Percentiles rank a stretch among this genome's conserved stretches.
Evolutionary conservation across 2,329 filamentous ascomycete genomes (phyloP).

Genomic region (Colletotrichum aenigma): DNA sequence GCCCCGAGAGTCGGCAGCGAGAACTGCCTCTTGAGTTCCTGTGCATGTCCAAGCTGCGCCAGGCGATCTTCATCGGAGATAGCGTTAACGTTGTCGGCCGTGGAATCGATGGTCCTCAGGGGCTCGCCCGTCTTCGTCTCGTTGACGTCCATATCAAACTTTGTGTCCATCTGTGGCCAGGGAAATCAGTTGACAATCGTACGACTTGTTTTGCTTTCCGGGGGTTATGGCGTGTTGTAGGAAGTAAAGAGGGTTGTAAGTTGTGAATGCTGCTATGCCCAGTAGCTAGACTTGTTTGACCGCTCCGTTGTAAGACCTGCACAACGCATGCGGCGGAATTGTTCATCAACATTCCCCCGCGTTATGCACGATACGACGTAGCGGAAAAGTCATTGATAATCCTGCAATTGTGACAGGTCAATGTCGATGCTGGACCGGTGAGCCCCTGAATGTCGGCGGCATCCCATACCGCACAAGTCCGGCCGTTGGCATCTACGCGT

Average conservation of each 20-base stretch:
- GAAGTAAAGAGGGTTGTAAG: background rate
- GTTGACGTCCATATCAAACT: background rate
- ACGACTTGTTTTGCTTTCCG: background rate
- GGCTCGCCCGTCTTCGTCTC: background rate
- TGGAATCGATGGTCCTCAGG: background rate
- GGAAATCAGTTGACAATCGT: background rate
- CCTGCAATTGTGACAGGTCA: background rate
- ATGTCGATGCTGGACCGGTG: background rate
- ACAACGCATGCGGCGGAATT: background rate
- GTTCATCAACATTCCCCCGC: background rate
- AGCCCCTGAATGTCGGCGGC: background rate
- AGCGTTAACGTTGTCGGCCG: background rate
- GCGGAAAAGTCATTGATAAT: background rate
- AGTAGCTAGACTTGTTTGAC: background rate
- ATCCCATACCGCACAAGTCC: background rate
- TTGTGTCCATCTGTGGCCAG: background rate
- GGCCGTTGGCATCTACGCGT: background rate
- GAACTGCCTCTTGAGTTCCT: slow-evolving; percentile 36
- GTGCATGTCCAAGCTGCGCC: slow-evolving; percentile 29
- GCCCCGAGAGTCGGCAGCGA: slow-evolving; percentile 47
- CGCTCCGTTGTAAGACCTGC: background rate
- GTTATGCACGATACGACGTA: background rate
- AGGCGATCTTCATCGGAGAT: slow-evolving; percentile 25
- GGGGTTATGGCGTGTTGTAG: background rate
- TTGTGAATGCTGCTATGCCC: background rate